Percentiles rank a stretch among this genome's conserved stretches.
Evolutionary conservation across 2,329 filamentous ascomycete genomes (phyloP).

Genomic region (Pyricularia pennisetigena): DNA sequence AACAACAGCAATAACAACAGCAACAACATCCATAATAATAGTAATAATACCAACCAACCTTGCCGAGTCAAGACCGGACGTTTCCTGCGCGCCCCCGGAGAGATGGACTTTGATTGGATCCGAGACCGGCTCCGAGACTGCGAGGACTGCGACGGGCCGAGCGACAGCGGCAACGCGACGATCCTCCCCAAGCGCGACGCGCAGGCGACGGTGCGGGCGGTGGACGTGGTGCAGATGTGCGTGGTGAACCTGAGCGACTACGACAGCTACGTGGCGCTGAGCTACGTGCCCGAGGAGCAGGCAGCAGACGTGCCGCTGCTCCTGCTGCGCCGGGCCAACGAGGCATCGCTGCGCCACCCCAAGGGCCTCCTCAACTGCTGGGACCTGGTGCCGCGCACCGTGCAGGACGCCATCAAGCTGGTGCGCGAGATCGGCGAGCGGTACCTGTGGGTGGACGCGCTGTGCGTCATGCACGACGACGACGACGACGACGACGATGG

Average conservation of each 20-base stretch:
- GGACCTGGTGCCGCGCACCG: constrained; percentile 6
- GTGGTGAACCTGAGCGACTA: constrained; percentile 3
- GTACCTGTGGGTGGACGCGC: constrained; percentile 15
- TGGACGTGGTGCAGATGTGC: constrained; percentile 4
- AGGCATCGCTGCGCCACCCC: constrained; percentile 3
- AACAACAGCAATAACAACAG: neutral
- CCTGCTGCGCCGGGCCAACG: constrained; percentile 1
- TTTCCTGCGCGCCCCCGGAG: neutral
- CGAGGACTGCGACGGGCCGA: neutral
- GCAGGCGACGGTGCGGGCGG: neutral
- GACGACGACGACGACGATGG: constrained; percentile 10
- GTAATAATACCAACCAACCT: neutral
- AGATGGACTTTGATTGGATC: constrained; percentile 6
- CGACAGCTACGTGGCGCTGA: constrained; percentile 6
- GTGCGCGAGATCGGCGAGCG: constrained; percentile 7
- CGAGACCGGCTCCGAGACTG: constrained; percentile 1
- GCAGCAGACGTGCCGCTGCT: neutral
- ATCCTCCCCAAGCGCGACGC: neutral
- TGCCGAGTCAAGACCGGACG: neutral
- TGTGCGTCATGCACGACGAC: constrained; percentile 15
- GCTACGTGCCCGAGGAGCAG: constrained; percentile 5
- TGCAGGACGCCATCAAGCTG: constrained; percentile 10
- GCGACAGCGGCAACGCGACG: neutral
- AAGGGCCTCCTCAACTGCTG: constrained; percentile 5
- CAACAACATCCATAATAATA: neutral